Conservation (phyloP, 495 filamentous ascomycete species). For the Xylaria palmicola region DNA sequence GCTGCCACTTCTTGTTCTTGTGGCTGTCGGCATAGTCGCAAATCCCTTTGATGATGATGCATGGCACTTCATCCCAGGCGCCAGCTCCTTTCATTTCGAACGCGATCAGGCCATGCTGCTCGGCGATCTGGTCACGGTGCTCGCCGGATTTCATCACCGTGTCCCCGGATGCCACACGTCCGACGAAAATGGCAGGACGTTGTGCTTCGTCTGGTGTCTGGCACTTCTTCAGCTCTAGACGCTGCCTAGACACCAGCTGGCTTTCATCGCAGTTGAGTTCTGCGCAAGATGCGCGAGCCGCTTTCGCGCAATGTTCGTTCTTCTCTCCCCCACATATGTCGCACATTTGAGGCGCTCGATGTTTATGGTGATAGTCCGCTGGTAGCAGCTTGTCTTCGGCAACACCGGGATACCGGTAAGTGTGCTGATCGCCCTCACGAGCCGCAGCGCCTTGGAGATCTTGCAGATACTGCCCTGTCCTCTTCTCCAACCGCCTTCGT, state of each 20-base stretch:
- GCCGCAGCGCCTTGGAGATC: conserved; percentile 12
- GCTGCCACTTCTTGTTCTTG: conserved; percentile 46
- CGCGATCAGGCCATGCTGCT: conserved; percentile 27
- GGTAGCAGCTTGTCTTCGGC: conserved; percentile 31
- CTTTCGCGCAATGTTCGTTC: conserved; percentile 1
- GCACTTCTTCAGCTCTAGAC: conserved; percentile 7
- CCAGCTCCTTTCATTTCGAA: conserved; percentile 51
- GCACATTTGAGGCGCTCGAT: conserved; percentile 14
- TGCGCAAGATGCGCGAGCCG: conserved; percentile 9
- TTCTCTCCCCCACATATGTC: not conserved
- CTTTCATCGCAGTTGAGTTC: conserved; percentile 18
- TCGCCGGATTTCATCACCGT: conserved; percentile 30
- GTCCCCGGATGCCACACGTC: conserved; percentile 29
- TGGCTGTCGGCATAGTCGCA: conserved; percentile 48
- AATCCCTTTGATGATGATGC: conserved; percentile 40
- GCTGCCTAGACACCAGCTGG: conserved; percentile 16
- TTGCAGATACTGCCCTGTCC: conserved; percentile 14
- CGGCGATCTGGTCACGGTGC: conserved; percentile 26
- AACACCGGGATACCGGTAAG: conserved; percentile 23
- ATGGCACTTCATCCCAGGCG: conserved; percentile 37
- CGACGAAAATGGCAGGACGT: conserved; percentile 21
- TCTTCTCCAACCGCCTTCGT: conserved; percentile 17
- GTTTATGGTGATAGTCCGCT: conserved; percentile 35
- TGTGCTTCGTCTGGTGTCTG: not conserved
- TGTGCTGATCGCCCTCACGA: not conserved